Evolutionary conservation across 1,284 basidiomycete genomes (phyloP).

Genomic region (Naganishia albida): DNA sequence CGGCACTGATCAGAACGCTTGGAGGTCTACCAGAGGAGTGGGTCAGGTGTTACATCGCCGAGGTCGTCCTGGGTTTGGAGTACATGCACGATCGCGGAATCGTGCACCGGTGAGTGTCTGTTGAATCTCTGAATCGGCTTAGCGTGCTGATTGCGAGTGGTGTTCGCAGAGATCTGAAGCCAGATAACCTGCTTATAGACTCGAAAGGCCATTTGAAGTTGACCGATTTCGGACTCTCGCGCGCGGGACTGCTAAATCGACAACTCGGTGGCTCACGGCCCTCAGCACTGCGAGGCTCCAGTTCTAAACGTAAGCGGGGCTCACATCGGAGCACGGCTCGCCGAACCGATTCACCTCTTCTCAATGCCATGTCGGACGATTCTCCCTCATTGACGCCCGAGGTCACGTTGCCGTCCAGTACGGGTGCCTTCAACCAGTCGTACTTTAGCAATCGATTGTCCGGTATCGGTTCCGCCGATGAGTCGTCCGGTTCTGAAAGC

Average conservation of each 20-base stretch:
- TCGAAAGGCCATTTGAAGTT: constrained; percentile 93
- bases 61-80: constrained; percentile 91
- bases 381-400: constrained; percentile 55
- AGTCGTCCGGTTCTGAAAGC: constrained; percentile 83
- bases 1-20: constrained; percentile 92
- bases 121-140: not conserved
- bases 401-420: constrained; percentile 52
- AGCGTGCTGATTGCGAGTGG: constrained; percentile 8
- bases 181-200: constrained; percentile 96
- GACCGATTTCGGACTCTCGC: constrained; percentile 95
- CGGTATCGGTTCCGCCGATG: constrained; percentile 61
- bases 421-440: constrained; percentile 62
- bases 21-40: constrained; percentile 93
- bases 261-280: constrained; percentile 76
- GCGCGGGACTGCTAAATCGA: constrained; percentile 94
- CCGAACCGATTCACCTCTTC: constrained; percentile 22
- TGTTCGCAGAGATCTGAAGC: constrained; percentile 82
- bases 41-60: constrained; percentile 94
- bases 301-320: constrained; percentile 37
- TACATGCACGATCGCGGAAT: constrained; percentile 92
- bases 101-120: constrained; percentile 80
- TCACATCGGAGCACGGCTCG: not conserved
- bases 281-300: constrained; percentile 54
- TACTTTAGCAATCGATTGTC: constrained; percentile 63
- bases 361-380: constrained; percentile 62